Percentiles rank a stretch among this genome's conserved stretches.
phyloP scores from a whole-genome alignment of 2,329 filamentous ascomycete genomes.

The Pseudomassariella vexata region DNA sequence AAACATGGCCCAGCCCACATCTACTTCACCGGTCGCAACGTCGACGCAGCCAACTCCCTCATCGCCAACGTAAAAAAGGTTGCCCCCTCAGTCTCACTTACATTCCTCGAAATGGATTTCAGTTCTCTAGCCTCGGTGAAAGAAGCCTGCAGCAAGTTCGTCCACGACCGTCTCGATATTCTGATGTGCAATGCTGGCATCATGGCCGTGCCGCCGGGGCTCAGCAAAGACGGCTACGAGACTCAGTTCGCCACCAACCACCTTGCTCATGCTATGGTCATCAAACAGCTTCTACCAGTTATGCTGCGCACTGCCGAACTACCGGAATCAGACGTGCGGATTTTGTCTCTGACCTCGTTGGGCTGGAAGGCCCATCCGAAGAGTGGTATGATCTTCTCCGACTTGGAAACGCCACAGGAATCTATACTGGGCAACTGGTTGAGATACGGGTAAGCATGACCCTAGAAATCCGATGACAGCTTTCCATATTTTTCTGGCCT shows the following conservation, averaged over 20 bases:
- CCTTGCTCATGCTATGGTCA: constrained; percentile 34
- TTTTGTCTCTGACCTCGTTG: constrained; percentile 9
- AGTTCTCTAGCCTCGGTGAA: constrained; percentile 31
- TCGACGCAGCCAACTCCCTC: constrained; percentile 35
- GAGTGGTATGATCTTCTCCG: constrained; percentile 8
- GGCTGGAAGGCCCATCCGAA: constrained; percentile 4
- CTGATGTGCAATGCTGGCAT: constrained; percentile 29
- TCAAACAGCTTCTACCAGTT: constrained; percentile 10
- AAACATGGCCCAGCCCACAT: constrained; percentile 42
- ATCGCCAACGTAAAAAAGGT: constrained; percentile 25
- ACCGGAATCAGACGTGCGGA: constrained; percentile 8
- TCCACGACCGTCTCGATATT: constrained; percentile 30
- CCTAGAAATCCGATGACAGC: too few species aligned
- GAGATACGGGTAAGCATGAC: constrained; percentile 11
- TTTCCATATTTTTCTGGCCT: too few species aligned
- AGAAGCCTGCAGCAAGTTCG: constrained; percentile 24
- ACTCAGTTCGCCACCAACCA: constrained; percentile 37
- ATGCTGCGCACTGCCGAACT: constrained; percentile 7
- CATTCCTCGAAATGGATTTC: constrained; percentile 35
- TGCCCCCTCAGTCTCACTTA: constrained; percentile 10
- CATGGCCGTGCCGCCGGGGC: constrained; percentile 23
- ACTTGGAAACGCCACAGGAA: constrained; percentile 4
- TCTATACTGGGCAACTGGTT: constrained; percentile 3
- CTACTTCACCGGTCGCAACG: constrained; percentile 45
- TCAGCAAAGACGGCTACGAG: constrained; percentile 31